Evolutionary conservation across 164 flowering plant species (phyloP).

Genomic region (Vitis amurensis): DNA sequence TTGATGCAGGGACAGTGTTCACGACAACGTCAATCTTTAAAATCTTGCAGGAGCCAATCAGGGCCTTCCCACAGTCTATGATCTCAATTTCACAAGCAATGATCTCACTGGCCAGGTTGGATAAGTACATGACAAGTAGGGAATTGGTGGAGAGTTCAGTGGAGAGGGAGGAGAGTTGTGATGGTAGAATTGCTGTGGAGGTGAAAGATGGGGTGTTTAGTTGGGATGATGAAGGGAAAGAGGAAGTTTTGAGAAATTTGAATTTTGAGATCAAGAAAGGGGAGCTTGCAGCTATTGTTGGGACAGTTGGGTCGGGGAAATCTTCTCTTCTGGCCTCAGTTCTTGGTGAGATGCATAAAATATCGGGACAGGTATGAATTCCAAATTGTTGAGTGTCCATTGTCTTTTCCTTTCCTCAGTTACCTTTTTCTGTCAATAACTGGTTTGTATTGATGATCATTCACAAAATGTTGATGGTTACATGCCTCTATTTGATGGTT

Average conservation of each 20-base stretch:
- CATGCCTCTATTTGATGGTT: neutral
- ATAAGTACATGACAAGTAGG: conserved; percentile 59
- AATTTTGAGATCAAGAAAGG: conserved; percentile 71
- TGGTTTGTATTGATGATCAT: no score
- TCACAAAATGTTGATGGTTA: no score
- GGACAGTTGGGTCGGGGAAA: conserved; percentile 96
- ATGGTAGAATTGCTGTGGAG: conserved; percentile 56
- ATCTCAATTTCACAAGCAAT: conserved; percentile 84
- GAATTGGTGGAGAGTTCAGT: conserved; percentile 70
- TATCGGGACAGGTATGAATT: conserved; percentile 77
- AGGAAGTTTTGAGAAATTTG: conserved; percentile 46
- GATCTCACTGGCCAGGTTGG: conserved; percentile 78
- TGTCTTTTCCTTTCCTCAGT: no score
- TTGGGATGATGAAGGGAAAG: conserved; percentile 80
- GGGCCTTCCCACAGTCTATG: conserved; percentile 85
- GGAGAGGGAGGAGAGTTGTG: conserved; percentile 56
- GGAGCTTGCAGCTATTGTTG: conserved; percentile 82
- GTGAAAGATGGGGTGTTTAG: conserved; percentile 68
- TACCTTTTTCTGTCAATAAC: no score
- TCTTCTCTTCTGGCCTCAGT: conserved; percentile 81
- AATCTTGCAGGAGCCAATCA: conserved; percentile 87
- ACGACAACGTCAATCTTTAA: conserved; percentile 71
- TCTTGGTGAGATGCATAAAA: conserved; percentile 93
- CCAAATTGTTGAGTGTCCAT: no score
- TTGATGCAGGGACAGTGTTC: conserved; percentile 74